Conservation (phyloP, 805 yeast genomes). For the Groenewaldozyma tartarivorans region DNA sequence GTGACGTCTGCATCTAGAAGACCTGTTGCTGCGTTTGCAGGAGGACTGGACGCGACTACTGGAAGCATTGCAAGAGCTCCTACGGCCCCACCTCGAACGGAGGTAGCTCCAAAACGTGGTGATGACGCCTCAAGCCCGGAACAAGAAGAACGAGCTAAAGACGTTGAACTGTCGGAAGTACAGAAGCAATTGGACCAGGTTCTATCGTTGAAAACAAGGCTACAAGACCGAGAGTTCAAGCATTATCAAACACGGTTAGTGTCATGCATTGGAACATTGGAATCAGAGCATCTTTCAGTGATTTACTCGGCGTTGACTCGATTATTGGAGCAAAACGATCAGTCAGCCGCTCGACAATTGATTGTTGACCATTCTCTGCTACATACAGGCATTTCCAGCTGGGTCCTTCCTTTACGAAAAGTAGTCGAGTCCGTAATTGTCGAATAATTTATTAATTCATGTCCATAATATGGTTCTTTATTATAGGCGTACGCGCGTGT, state of each 20-base stretch:
- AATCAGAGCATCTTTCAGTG: conserved; percentile 16
- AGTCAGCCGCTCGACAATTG: conserved; percentile 26
- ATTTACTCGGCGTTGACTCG: conserved; percentile 22
- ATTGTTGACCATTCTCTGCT: conserved; percentile 46
- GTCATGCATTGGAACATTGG: conserved; percentile 12
- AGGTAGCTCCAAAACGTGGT: too few relatives aligned
- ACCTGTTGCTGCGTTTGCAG: too few relatives aligned
- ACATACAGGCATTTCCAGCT: conserved; percentile 46
- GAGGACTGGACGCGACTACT: too few relatives aligned
- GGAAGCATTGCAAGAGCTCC: too few relatives aligned
- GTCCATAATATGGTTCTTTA: conserved; percentile 11
- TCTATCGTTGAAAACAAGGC: conserved; percentile 6
- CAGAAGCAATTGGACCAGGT: conserved; percentile 6
- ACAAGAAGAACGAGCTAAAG: too few relatives aligned
- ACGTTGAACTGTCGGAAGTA: conserved; percentile 3
- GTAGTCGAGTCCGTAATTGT: conserved; percentile 29
- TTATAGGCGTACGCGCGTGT: neutral
- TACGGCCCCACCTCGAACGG: too few relatives aligned
- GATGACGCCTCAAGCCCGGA: too few relatives aligned
- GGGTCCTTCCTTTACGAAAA: conserved; percentile 64
- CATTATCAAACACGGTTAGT: conserved; percentile 20
- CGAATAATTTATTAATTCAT: too few relatives aligned
- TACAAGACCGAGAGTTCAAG: conserved; percentile 15
- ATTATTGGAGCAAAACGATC: conserved; percentile 22
- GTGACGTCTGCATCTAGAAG: neutral